Conservation (phyloP, 2,329 filamentous ascomycete species). For the Aspergillus cejpii region DNA sequence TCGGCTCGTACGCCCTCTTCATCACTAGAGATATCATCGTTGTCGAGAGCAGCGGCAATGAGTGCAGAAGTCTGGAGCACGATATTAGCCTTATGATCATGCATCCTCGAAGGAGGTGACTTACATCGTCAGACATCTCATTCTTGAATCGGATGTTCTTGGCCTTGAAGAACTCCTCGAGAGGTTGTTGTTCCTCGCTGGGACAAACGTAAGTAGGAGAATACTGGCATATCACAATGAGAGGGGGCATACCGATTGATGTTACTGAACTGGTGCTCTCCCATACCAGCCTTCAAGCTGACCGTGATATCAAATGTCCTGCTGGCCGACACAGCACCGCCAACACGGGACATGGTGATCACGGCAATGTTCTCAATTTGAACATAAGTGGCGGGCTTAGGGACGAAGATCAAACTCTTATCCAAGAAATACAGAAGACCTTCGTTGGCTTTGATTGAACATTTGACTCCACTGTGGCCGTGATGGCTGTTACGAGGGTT, state of each 20-base stretch:
- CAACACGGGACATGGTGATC: constrained; percentile 92
- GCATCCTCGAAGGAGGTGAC: constrained; percentile 27
- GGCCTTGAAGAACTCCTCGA: constrained; percentile 96
- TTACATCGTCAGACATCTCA: constrained; percentile 92
- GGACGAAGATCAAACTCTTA: constrained; percentile 98
- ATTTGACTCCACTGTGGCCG: constrained; percentile 91
- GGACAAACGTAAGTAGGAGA: constrained; percentile 17
- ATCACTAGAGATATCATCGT: constrained; percentile 78
- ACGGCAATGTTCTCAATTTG: constrained; percentile 87
- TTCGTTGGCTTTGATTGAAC: constrained; percentile 99
- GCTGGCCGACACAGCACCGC: constrained; percentile 84
- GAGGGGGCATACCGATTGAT: constrained; percentile 65
- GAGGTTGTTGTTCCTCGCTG: constrained; percentile 82
- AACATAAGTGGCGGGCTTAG: constrained; percentile 95
- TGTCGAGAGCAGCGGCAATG: constrained; percentile 73
- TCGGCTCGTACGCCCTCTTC: constrained; percentile 67
- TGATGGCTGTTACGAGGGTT: constrained; percentile 57
- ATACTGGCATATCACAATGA: constrained; percentile 1
- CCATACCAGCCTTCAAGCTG: constrained; percentile 74
- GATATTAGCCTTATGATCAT: constrained; percentile 20
- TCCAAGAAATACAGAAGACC: constrained; percentile 95
- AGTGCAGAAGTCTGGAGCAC: constrained; percentile 47
- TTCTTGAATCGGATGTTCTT: constrained; percentile 96
- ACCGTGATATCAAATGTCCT: constrained; percentile 97
- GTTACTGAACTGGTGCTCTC: constrained; percentile 95